Percentiles rank a stretch among this genome's conserved stretches.
phyloP scores from a whole-genome alignment of 495 filamentous ascomycete species.

The Podospora conica region DNA sequence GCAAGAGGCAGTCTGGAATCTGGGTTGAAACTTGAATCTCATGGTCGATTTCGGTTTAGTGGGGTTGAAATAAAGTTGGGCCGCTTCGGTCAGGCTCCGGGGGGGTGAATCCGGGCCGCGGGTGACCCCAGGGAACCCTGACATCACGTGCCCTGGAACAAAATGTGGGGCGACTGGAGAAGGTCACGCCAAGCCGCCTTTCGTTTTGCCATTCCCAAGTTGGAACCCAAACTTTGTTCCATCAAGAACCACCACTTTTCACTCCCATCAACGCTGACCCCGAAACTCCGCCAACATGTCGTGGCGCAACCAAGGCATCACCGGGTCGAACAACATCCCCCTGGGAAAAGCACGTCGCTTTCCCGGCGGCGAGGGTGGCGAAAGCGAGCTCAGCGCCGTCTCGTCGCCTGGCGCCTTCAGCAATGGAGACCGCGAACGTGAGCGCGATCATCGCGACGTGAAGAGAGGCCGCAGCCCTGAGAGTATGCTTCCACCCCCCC shows the following conservation, averaged over 20 bases:
- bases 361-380: constrained; percentile 51
- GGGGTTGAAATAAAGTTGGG: not conserved
- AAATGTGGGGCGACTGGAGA: not conserved
- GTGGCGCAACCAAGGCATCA: constrained; percentile 93
- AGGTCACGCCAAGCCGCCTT: not conserved
- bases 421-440: constrained; percentile 22
- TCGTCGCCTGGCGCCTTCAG: constrained; percentile 17
- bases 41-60: not conserved
- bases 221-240: not conserved
- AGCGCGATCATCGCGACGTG: constrained; percentile 56
- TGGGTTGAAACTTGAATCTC: not conserved
- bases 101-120: too few relatives aligned
- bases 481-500: constrained; percentile 24
- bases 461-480: constrained; percentile 50
- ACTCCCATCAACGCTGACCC: not conserved
- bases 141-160: not conserved
- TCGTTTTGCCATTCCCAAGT: not conserved
- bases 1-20: not conserved
- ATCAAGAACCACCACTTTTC: not conserved
- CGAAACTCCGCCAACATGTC: constrained; percentile 52
- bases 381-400: constrained; percentile 35
- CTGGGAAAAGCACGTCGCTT: constrained; percentile 84
- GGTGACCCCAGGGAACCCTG: not conserved
- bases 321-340: constrained; percentile 97
- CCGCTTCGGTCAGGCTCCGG: too few relatives aligned